Evolutionary conservation across 352 stramenopile genomes (phyloP).

Genomic region (Globisporangium mamillatum): DNA sequence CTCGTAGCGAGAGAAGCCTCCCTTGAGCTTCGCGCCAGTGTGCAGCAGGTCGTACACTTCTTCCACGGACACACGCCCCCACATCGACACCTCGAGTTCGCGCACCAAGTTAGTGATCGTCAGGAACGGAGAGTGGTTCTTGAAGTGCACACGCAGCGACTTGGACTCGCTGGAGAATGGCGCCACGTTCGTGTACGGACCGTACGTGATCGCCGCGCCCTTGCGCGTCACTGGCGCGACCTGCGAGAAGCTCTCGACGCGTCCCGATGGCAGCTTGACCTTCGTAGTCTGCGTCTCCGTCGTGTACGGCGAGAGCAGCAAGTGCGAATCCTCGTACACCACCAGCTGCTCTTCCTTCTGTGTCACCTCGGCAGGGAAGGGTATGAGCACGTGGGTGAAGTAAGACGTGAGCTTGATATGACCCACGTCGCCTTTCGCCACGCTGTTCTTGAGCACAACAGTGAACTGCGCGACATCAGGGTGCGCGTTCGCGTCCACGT

Average conservation of each 20-base stretch:
- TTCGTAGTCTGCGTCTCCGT: slow-evolving; percentile 84
- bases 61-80: slow-evolving; percentile 84
- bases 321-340: slow-evolving; percentile 62
- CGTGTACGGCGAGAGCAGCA: slow-evolving; percentile 69
- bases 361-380: slow-evolving; percentile 72
- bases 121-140: slow-evolving; percentile 86
- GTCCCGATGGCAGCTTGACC: slow-evolving; percentile 75
- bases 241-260: slow-evolving; percentile 68
- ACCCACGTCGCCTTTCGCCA: slow-evolving; percentile 45
- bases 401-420: slow-evolving; percentile 76
- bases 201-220: slow-evolving; percentile 74
- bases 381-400: slow-evolving; percentile 77
- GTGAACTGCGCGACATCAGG: slow-evolving; percentile 56
- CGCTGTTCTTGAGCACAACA: slow-evolving; percentile 62
- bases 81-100: slow-evolving; percentile 90
- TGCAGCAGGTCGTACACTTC: slow-evolving; percentile 87
- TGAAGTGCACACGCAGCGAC: slow-evolving; percentile 72
- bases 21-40: slow-evolving; percentile 81
- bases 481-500: slow-evolving; percentile 25
- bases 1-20: slow-evolving; percentile 85
- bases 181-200: slow-evolving; percentile 67
- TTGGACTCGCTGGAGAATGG: slow-evolving; percentile 34
- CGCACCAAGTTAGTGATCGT: slow-evolving; percentile 81
- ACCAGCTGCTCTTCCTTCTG: slow-evolving; percentile 87
- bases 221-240: slow-evolving; percentile 62